phyloP scores from a whole-genome alignment of 2,329 filamentous ascomycete species.

The Aureobasidium sp. region DNA sequence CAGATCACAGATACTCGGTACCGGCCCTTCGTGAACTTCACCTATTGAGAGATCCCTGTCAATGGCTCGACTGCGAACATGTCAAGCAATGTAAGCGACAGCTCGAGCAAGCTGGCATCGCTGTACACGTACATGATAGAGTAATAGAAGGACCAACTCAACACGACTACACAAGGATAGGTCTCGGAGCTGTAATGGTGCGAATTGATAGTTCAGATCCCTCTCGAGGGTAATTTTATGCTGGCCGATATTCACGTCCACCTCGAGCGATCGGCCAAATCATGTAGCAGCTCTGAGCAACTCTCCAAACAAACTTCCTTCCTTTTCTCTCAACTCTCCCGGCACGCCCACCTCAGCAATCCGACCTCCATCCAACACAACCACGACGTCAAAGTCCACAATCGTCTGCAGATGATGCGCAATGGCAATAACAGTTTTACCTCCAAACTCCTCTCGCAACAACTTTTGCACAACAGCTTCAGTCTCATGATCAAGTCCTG shows the following conservation, averaged over 20 bases:
- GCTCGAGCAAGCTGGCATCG: not conserved
- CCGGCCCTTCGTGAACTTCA: not conserved
- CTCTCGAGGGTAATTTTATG: no score
- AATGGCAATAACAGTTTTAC: constrained; percentile 53
- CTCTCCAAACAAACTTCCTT: constrained; percentile 17
- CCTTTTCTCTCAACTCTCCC: constrained; percentile 18
- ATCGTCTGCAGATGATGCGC: constrained; percentile 52
- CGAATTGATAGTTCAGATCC: not conserved
- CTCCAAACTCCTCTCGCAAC: constrained; percentile 45
- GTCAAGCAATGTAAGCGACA: not conserved
- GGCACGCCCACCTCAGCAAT: constrained; percentile 37
- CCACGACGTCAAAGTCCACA: constrained; percentile 46
- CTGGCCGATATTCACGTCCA: no score
- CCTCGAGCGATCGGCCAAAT: not conserved
- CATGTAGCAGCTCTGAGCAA: constrained; percentile 7
- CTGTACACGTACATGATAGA: not conserved
- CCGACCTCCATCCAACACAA: constrained; percentile 44
- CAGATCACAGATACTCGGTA: not conserved
- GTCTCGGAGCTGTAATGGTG: not conserved
- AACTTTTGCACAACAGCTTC: constrained; percentile 15
- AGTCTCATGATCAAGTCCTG: constrained; percentile 25
- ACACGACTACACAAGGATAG: not conserved
- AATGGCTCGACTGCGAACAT: not conserved
- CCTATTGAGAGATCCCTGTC: not conserved
- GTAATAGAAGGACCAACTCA: not conserved